Base-by-base conservation (phyloP, 805 yeast species). In the Pichia californica region DNA sequence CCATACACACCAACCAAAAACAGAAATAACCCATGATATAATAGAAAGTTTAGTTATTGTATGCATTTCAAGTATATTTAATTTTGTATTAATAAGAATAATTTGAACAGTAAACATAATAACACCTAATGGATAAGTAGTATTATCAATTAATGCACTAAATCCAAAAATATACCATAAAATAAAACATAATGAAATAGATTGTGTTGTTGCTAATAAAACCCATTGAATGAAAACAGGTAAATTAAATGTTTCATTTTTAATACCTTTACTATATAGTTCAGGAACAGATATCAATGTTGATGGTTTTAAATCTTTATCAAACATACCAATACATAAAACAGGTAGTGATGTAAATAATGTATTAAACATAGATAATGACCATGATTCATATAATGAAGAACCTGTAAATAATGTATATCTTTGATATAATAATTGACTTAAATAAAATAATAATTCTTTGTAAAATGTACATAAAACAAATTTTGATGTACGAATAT, bases 321-420 rank as follows among this genome's bases (percentile, higher is more conserved):
- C 96, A 63, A 93, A 83, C 79, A 89, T 86, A n/a, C 99, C 99
- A 41, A 93, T 70, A 56, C 94, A 84, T 31, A 93, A 63, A 3
- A 93, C 98, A 0, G 96, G 89, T 40, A 93, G 68, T 0, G 96
- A 87, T 0, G 99, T 91, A 67, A 93, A 94, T 48, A 93, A 71
- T 0, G 99, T 94, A 61, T 93, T 94, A 69, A 85, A 93, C 97
- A 94, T 89, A 0, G 97, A 86, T 47, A 93, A 71, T 2, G 98
- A 89, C 96, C 97, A 89, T 32, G 91, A 82, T 58, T 94, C 99
- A 62, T 87, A 93, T 52, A 91, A 62, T 0, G 97, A 88, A 0
- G 96, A 81, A 2, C 99, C 99, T 0, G 98, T 85, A 62, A 86
- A 93, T 67, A 87, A 68, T 0, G 96, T 81, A 57, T 81, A 78